Base-by-base conservation (phyloP, 2,329 filamentous ascomycete species). In the Fusarium poae region DNA sequence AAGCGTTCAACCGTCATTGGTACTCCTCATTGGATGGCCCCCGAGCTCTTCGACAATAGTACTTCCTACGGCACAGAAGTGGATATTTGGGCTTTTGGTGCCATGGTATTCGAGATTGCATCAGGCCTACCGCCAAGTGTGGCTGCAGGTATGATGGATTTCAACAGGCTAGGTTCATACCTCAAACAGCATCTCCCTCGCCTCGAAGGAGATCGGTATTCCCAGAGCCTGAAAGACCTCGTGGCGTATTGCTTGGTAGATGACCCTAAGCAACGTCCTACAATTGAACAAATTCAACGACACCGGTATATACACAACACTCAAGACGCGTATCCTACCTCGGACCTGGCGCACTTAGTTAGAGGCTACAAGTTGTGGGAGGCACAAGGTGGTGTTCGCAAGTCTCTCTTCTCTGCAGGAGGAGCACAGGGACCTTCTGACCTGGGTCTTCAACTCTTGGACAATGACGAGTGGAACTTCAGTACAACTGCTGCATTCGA, bases 21-120 rank as follows among this genome's bases (percentile, higher is more conserved):
- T 23, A 96, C 93, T 0, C 90, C 91, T 5, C 89, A 94, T 78
- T 96, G 92, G 91, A 94, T 96, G 92, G 91, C 93, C 0, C 92
- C 91, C 0, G 93, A 96, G 73, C 83, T 95, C 15, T 90, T 92
- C 71, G 87, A 90, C 59, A 83, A 86, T 37, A 82, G 86, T 6
- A 83, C 86, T 12, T 88, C 88, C 7, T 92, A 92, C 75, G 90
- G 90, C 61, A 90, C 88, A 16, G 89, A 91, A 73, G 88, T 91
- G 43, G 92, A 96, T 72, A 93, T 94, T 51, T 96, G 93, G 92
- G 92, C 92, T 3, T 94, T 93, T 76, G 93, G 92, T 3, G 91
- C 92, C 65, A 91, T 94, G 77, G 84, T 93, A 3, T 93, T 88
- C 73, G 92, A 96, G 78, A 92, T 95, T 77, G 92, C 92, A 1